Base-by-base conservation (phyloP, 1,284 basidiomycete genomes). In the Chalciporus sp. region DNA sequence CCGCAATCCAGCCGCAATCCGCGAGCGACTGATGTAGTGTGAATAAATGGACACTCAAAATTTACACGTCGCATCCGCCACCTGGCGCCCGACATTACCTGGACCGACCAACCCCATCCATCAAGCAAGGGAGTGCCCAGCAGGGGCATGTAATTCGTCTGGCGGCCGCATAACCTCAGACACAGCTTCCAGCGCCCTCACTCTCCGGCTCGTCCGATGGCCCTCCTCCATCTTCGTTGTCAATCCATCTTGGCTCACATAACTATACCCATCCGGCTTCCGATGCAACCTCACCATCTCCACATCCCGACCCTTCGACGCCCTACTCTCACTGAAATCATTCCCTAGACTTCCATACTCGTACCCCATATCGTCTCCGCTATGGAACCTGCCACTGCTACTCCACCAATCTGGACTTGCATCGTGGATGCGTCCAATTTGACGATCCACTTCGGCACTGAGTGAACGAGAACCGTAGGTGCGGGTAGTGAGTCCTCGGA, bases 361-460 rank as follows among this genome's bases (percentile, higher is more conserved):
- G n/a, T 17, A 17, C 3, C 7, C 16, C n/a, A 37, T 17, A 7
- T 17, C 35, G 4, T 37, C 35, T 7, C n/a, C 27, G 11, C 27
- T 37, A 6, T 28, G n/a, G 17, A 8, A 39, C 23, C 12, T 14
- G 28, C 9, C 20, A 9, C 2, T 8, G 20, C 23, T 17, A 17
- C 7, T 19, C 50, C 44, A 47, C 44, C 51, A 51, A 10, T 35
- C 49, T 1, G 39, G 44, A 16, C 12, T n/a, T 8, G 12, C 28
- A 1, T 57, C 49, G 12, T 40, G 37, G 20, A 58, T 47, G 7
- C 40, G 40, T 31, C 10, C 28, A n/a, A 58, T 41, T 19, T 58
- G 57, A 29, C 57, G 28, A 42, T 57, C 48, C 16, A 57, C 41
- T 39, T 57, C 56, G 10, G 39, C 29, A 4, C 55, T 57, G 19